Evolutionary conservation across 2,329 filamentous ascomycete genomes (phyloP).

Genomic region (Colletotrichum lindemuthianum): DNA sequence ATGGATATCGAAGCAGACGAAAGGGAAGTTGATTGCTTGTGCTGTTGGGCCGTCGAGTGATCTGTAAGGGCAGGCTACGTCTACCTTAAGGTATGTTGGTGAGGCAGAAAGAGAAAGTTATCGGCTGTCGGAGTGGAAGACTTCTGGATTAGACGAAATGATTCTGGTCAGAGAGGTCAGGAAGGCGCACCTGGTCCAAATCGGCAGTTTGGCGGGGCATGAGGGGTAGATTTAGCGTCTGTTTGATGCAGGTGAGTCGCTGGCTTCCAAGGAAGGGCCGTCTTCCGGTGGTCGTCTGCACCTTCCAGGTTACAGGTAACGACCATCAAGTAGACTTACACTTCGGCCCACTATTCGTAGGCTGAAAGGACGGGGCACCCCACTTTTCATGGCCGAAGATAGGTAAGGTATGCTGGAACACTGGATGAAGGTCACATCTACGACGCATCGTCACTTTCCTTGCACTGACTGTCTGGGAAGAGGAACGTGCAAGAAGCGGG

Average conservation of each 20-base stretch:
- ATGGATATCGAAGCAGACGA: constrained; percentile 5
- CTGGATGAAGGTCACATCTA: too few relatives aligned
- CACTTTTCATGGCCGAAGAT: too few relatives aligned
- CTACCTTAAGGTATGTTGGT: constrained; percentile 9
- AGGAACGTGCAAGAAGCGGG: too few relatives aligned
- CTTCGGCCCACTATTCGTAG: too few relatives aligned
- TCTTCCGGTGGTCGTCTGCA: neutral
- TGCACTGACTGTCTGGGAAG: too few relatives aligned
- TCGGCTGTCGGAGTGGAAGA: constrained; percentile 1
- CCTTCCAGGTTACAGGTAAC: too few relatives aligned
- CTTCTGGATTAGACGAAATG: neutral
- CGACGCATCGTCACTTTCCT: too few relatives aligned
- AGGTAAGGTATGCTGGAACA: too few relatives aligned
- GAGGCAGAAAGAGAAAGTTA: constrained; percentile 12
- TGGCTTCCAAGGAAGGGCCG: constrained; percentile 3
- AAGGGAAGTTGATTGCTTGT: constrained; percentile 3
- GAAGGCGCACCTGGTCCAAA: constrained; percentile 28
- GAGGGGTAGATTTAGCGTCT: constrained; percentile 35
- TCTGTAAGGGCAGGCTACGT: neutral
- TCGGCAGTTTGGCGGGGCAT: constrained; percentile 33
- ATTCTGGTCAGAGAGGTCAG: neutral
- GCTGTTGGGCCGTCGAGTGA: constrained; percentile 14
- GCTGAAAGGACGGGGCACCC: too few relatives aligned
- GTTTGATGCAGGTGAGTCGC: constrained; percentile 21
- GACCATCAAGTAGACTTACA: too few relatives aligned